Evolutionary conservation across 2,329 filamentous ascomycete genomes (phyloP).

Genomic region (Clonostachys rosea): DNA sequence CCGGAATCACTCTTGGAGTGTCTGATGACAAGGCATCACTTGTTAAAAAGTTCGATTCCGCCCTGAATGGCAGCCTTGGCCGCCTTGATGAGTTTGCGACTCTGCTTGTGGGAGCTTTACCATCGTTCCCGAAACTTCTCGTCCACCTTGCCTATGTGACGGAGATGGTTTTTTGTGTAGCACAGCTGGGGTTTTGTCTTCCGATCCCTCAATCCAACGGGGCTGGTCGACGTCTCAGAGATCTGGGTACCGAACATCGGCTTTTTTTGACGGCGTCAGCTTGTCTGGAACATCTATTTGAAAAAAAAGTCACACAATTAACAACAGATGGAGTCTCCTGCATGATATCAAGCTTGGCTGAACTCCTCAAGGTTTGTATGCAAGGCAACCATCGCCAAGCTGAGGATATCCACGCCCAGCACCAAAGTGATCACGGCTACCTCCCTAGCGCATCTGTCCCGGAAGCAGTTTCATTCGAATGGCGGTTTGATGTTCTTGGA

Average conservation of each 20-base stretch:
- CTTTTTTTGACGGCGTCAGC: slow-evolving; percentile 36
- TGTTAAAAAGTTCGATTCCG: slow-evolving; percentile 36
- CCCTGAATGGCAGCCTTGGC: slow-evolving; percentile 33
- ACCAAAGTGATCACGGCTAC: slow-evolving; percentile 21
- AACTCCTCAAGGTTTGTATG: slow-evolving; percentile 37
- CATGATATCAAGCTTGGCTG: slow-evolving; percentile 33
- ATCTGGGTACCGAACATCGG: slow-evolving; percentile 29
- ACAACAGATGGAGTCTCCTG: slow-evolving; percentile 33
- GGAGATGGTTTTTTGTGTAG: slow-evolving; percentile 2
- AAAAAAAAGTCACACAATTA: slow-evolving; percentile 50
- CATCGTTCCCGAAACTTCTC: slow-evolving; percentile 38
- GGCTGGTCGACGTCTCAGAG: no score
- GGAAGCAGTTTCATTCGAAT: slow-evolving; percentile 54
- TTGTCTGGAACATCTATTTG: slow-evolving; percentile 40
- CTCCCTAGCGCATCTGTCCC: slow-evolving; percentile 30
- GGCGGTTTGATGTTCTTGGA: slow-evolving; percentile 65
- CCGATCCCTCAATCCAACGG: no score
- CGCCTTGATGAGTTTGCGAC: slow-evolving; percentile 36
- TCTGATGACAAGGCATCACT: slow-evolving; percentile 21
- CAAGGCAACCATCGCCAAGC: slow-evolving; percentile 27
- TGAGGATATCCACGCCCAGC: slow-evolving; percentile 13
- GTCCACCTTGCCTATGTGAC: slow-evolving; percentile 34
- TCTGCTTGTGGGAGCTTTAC: slow-evolving; percentile 30
- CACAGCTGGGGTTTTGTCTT: no score
- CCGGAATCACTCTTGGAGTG: background rate